A percentile compares a stretch with the other conserved stretches of the same genome.
Evolutionary conservation across 805 yeast species (phyloP).

Genomic region (Tetrapisispora namnaoensis): DNA sequence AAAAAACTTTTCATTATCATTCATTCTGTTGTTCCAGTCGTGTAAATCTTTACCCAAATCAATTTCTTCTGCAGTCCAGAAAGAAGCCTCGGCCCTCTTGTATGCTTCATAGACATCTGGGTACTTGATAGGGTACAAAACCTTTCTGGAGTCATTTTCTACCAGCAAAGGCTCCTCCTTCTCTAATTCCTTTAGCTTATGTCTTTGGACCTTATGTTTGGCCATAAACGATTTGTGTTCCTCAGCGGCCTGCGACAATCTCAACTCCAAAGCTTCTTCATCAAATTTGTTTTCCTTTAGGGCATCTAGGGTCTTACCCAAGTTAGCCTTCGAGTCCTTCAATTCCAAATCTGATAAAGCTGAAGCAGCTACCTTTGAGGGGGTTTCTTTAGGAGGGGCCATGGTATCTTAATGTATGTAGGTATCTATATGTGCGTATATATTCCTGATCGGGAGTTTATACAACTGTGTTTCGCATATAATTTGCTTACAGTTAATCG

Average conservation of each 20-base stretch:
- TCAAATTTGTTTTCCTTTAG: slow-evolving; percentile 27
- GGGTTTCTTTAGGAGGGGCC: slow-evolving; percentile 47
- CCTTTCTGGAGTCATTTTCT: slow-evolving; percentile 84
- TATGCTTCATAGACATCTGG: slow-evolving; percentile 98
- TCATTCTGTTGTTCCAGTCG: slow-evolving; percentile 89
- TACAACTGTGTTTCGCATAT: too few relatives aligned
- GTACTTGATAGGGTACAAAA: slow-evolving; percentile 90
- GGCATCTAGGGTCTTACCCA: slow-evolving; percentile 36
- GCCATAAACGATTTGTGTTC: slow-evolving; percentile 48
- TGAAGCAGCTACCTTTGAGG: slow-evolving; percentile 53
- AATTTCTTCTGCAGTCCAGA: slow-evolving; percentile 99
- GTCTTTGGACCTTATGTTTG: slow-evolving; percentile 63
- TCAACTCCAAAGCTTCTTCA: slow-evolving; percentile 15
- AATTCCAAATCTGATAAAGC: slow-evolving; percentile 47
- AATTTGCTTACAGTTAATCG: too few relatives aligned
- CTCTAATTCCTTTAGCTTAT: slow-evolving; percentile 61
- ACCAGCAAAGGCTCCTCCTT: slow-evolving; percentile 78
- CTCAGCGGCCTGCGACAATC: slow-evolving; percentile 27
- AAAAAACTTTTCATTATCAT: slow-evolving; percentile 86
- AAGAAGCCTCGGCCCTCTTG: slow-evolving; percentile 97
- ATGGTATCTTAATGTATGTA: not conserved
- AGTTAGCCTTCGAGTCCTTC: slow-evolving; percentile 33
- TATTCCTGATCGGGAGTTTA: not conserved
- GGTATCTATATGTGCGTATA: not conserved
- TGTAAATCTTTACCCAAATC: slow-evolving; percentile 83